Base-by-base conservation (phyloP, 1,284 basidiomycete genomes). In the Sphaerobolus stellatus region DNA sequence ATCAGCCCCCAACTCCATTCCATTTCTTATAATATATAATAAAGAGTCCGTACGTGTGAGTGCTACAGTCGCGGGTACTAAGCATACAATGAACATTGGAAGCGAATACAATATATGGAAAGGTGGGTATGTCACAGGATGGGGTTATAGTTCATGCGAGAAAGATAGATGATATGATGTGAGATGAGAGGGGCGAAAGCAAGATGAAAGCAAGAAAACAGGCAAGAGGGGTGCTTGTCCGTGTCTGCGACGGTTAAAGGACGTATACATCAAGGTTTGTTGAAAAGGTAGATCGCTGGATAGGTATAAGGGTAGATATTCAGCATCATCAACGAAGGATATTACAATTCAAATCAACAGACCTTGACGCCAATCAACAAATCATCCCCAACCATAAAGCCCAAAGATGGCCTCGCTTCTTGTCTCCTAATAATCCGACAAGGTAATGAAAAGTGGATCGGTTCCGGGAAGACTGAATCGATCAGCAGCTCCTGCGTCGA, bases 381-480 rank as follows among this genome's bases (percentile, higher is more conserved):
- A 36, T 70, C 70, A 30, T 74, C 69, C 49, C 74, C 71, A 48
- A 73, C 65, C 72, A 72, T 74, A 45, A 68, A 54, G 5, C 70
- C 72, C 27, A 63, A 66, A 46, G 62, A 71, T 5, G 59, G 56
- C 4, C 64, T 52, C 22, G 56, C 29, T 3, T 62, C 59, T 16
- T 61, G 56, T 1, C 38, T 41, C 24, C 40, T 50, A 2, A 59
- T 45, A 59, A 52, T 62, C 69, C 1, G 71, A 62, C 30, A 41
- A 46, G 49, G 41, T 56, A 53, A 41, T 57, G 56, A 24, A 54
- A 33, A 47, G 13, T 24, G 7, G 25, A 54, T 34, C 20, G 16
- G 44, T 47, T 49, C 18, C 14, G 14, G n/a, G 33, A 54, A 48
- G 8, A 54, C 52, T 2, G 27, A 4, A 29, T 40, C 36, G 4